A percentile compares a stretch with the other conserved stretches of the same genome.
Evolutionary conservation across 2,329 filamentous ascomycete species (phyloP).

Genomic region (Xylariaceae sp.): DNA sequence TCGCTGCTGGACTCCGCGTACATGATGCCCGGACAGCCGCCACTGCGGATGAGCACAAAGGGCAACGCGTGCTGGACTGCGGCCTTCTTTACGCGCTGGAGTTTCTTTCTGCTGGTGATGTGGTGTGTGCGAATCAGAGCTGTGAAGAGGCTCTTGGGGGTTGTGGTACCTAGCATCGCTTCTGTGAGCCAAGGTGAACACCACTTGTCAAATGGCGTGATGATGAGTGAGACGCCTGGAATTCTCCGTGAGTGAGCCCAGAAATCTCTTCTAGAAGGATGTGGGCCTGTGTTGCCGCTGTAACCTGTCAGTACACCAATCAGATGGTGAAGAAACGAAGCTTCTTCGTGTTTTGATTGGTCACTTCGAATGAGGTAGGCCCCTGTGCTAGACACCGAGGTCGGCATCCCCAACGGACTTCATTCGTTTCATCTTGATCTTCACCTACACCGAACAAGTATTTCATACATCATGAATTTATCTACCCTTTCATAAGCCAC

Average conservation of each 20-base stretch:
- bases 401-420: too few species aligned
- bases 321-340: background rate
- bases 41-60: constrained; percentile 61
- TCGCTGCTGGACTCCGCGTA: constrained; percentile 54
- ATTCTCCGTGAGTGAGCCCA: background rate
- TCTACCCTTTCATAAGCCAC: too few species aligned
- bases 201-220: background rate
- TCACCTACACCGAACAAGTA: too few species aligned
- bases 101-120: constrained; percentile 74
- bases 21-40: constrained; percentile 70
- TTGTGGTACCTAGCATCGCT: constrained; percentile 6
- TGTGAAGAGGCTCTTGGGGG: constrained; percentile 30
- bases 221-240: background rate
- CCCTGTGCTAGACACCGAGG: too few species aligned
- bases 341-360: background rate
- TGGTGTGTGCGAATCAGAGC: constrained; percentile 73
- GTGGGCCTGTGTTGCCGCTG: background rate
- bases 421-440: too few species aligned
- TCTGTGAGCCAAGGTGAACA: too few species aligned
- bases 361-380: too few species aligned
- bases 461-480: too few species aligned
- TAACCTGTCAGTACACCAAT: background rate
- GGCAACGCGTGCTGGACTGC: constrained; percentile 55
- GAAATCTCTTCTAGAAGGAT: background rate
- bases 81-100: constrained; percentile 55